Evolutionary conservation across 2,329 filamentous ascomycete genomes (phyloP).

Genomic region (Paracamarosporium sp.): DNA sequence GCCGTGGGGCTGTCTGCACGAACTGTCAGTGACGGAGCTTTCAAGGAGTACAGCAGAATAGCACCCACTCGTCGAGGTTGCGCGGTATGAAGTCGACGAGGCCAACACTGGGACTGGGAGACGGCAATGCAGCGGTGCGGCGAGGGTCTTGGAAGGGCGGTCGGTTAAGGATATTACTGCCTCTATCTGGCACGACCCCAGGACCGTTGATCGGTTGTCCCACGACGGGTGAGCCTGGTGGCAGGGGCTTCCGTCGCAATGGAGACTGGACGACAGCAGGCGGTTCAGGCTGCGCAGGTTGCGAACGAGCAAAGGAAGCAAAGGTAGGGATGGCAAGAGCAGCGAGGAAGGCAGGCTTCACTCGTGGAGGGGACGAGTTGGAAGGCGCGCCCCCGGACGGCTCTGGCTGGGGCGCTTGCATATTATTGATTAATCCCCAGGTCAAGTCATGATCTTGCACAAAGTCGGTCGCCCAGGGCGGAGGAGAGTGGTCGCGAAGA

Average conservation of each 20-base stretch:
- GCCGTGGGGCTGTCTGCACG: conserved; percentile 44
- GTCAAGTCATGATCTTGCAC: conserved; percentile 44
- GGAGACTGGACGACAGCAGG: conserved; percentile 42
- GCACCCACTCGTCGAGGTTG: conserved; percentile 48
- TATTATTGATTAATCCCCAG: conserved; percentile 34
- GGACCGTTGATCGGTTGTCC: conserved; percentile 52
- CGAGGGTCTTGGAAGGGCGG: conserved; percentile 31
- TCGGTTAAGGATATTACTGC: conserved; percentile 18
- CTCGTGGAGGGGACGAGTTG: conserved; percentile 32
- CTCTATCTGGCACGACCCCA: conserved; percentile 25
- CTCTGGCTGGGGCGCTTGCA: conserved; percentile 32
- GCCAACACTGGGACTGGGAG: conserved; percentile 42
- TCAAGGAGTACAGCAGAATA: background rate
- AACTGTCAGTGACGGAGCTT: conserved; percentile 21
- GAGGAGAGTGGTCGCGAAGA: conserved; percentile 34
- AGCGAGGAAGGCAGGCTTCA: conserved; percentile 45
- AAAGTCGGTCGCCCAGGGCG: conserved; percentile 31
- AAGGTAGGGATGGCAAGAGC: conserved; percentile 52
- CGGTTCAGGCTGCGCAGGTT: conserved; percentile 50
- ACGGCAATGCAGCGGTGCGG: conserved; percentile 31
- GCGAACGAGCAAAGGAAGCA: conserved; percentile 49
- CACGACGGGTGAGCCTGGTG: conserved; percentile 57
- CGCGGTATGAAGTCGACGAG: conserved; percentile 40
- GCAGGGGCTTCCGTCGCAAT: conserved; percentile 62
- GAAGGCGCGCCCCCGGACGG: conserved; percentile 34